phyloP scores from a whole-genome alignment of 306 rosid species.

The Quercus berberidifolia region DNA sequence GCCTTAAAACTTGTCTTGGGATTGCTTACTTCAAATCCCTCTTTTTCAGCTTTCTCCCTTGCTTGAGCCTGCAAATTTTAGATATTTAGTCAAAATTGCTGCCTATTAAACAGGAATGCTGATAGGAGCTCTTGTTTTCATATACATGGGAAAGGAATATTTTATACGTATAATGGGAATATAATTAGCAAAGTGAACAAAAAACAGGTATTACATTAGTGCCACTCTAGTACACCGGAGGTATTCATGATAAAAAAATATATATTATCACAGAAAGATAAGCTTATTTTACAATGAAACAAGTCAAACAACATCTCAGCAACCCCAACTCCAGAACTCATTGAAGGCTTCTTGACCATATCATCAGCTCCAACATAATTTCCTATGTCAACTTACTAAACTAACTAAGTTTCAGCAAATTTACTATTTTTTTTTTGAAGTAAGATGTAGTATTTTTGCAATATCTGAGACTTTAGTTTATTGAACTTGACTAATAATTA shows the following conservation, averaged over 20 bases:
- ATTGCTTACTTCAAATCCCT: slow-evolving; percentile 84
- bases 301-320: slow-evolving; percentile 67
- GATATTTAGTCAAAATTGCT: slow-evolving; percentile 12
- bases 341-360: neutral
- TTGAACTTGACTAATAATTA: slow-evolving; percentile 32
- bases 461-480: slow-evolving; percentile 31
- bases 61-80: slow-evolving; percentile 82
- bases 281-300: slow-evolving; percentile 47
- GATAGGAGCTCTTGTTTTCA: neutral
- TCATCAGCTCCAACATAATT: neutral
- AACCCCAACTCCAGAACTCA: slow-evolving; percentile 60
- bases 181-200: neutral
- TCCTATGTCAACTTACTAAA: slow-evolving; percentile 19
- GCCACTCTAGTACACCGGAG: too few relatives aligned
- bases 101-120: neutral
- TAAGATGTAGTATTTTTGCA: slow-evolving; percentile 23
- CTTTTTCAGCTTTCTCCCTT: slow-evolving; percentile 79
- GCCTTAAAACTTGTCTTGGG: slow-evolving; percentile 98
- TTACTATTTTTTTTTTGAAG: slow-evolving; percentile 29
- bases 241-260: too few relatives aligned
- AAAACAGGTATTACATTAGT: too few relatives aligned
- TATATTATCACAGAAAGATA: neutral
- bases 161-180: neutral
- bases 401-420: slow-evolving; percentile 16
- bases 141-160: neutral